Percentiles rank a stretch among this genome's conserved stretches.
Conservation (phyloP, 1,139 yeast species). For the Hansenula sp. region DNA sequence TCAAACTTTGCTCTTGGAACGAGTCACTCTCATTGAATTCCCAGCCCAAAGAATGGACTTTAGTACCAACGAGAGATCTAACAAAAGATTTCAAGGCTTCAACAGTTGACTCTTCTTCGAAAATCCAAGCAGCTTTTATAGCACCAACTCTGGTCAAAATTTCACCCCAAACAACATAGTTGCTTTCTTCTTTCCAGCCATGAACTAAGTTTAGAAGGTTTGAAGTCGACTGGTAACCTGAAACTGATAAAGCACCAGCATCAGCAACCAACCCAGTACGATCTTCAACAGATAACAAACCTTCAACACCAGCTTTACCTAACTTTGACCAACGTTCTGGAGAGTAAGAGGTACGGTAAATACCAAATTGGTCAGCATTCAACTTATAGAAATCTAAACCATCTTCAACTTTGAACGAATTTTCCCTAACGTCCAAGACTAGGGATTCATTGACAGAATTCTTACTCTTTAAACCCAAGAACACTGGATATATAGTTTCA, state of each 20-base stretch:
- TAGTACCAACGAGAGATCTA: slow-evolving; percentile 55
- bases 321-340: slow-evolving; percentile 71
- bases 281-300: slow-evolving; percentile 73
- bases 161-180: slow-evolving; percentile 78
- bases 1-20: slow-evolving; percentile 72
- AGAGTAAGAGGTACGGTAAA: slow-evolving; percentile 77
- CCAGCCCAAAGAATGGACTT: slow-evolving; percentile 67
- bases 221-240: slow-evolving; percentile 70
- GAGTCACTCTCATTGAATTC: slow-evolving; percentile 57
- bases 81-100: slow-evolving; percentile 58
- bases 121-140: slow-evolving; percentile 63
- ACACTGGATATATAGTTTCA: slow-evolving; percentile 74
- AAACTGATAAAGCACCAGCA: slow-evolving; percentile 65
- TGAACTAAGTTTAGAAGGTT: slow-evolving; percentile 62
- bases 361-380: slow-evolving; percentile 80
- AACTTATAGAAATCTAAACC: slow-evolving; percentile 64
- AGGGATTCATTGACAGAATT: slow-evolving; percentile 61
- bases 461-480: slow-evolving; percentile 70
- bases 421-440: slow-evolving; percentile 53
- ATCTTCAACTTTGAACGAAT: slow-evolving; percentile 39
- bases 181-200: slow-evolving; percentile 64
- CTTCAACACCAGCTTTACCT: slow-evolving; percentile 64
- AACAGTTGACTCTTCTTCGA: slow-evolving; percentile 55
- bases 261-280: slow-evolving; percentile 86
- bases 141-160: slow-evolving; percentile 52